Percentiles rank a stretch among this genome's conserved stretches.
phyloP scores from a whole-genome alignment of 1,284 basidiomycete genomes.

The Tremellales sp. region DNA sequence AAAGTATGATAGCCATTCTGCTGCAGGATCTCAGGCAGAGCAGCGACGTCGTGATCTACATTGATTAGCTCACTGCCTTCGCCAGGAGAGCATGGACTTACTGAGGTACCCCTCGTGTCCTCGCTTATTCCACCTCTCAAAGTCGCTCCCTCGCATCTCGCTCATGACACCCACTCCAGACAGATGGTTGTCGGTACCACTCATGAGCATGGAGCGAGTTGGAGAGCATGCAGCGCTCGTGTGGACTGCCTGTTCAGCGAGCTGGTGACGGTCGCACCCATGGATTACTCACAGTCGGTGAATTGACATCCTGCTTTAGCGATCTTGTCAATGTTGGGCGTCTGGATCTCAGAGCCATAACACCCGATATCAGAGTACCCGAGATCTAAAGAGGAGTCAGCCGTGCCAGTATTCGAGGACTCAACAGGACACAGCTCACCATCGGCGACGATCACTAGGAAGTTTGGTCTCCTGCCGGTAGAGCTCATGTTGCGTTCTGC shows the following conservation, averaged over 20 bases:
- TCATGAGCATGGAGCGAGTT: conserved; percentile 10
- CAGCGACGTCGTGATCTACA: conserved; percentile 13
- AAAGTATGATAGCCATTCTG: conserved; percentile 18
- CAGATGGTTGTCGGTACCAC: conserved; percentile 17
- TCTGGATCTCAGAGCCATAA: conserved; percentile 23
- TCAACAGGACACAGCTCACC: too few species aligned
- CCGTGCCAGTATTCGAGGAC: too few species aligned
- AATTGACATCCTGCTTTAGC: conserved; percentile 19
- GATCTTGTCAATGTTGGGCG: conserved; percentile 32
- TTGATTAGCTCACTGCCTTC: too few species aligned
- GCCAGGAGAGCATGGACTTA: background rate
- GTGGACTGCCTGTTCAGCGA: background rate
- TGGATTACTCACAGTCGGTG: conserved; percentile 10
- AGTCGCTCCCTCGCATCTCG: too few species aligned
- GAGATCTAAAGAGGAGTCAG: too few species aligned
- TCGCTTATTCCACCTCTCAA: too few species aligned
- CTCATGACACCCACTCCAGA: conserved; percentile 7
- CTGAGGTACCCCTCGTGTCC: conserved; percentile 14
- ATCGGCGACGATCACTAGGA: conserved; percentile 13
- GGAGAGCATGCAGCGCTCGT: conserved; percentile 1
- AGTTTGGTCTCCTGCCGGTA: conserved; percentile 10
- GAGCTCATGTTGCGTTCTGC: too few species aligned
- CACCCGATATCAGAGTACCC: conserved; percentile 24
- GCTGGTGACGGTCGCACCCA: background rate
- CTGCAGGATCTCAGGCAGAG: conserved; percentile 27